A percentile compares a stretch with the other conserved stretches of the same genome.
Evolutionary conservation across 768 basidiomycete species (phyloP).

Genomic region (Hypholoma sublateritium): DNA sequence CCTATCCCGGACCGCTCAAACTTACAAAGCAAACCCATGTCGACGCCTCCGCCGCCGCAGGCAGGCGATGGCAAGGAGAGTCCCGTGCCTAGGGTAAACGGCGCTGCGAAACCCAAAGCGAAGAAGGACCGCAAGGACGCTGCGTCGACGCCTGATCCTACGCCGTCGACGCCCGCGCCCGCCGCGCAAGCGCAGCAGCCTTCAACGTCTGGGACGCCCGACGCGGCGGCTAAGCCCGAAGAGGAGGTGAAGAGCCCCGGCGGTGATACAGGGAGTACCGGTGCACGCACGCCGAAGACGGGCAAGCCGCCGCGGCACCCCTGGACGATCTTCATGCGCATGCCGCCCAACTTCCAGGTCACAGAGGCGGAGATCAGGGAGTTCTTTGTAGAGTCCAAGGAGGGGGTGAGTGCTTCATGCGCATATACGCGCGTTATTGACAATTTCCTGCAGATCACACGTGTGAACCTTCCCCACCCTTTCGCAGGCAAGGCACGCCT

Average conservation of each 20-base stretch:
- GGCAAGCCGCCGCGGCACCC: slow-evolving; percentile 66
- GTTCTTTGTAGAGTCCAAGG: slow-evolving; percentile 73
- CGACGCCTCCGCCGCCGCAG: slow-evolving; percentile 31
- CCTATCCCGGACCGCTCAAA: slow-evolving; percentile 33
- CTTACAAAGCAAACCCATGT: slow-evolving; percentile 34
- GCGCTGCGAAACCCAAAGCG: slow-evolving; percentile 53
- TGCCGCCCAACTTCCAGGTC: slow-evolving; percentile 43
- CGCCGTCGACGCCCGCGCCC: slow-evolving; percentile 31
- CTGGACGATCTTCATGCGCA: slow-evolving; percentile 84
- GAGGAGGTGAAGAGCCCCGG: slow-evolving; percentile 51
- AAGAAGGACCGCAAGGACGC: slow-evolving; percentile 54
- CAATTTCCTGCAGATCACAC: slow-evolving; percentile 52
- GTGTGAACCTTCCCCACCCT: slow-evolving; percentile 56
- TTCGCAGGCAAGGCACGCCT: slow-evolving; percentile 55
- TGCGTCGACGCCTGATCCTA: slow-evolving; percentile 30
- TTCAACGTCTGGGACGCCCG: slow-evolving; percentile 23
- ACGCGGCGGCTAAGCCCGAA: slow-evolving; percentile 18
- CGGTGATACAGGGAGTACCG: slow-evolving; percentile 48
- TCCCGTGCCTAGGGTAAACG: slow-evolving; percentile 40
- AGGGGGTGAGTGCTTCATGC: slow-evolving; percentile 50
- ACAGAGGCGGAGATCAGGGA: slow-evolving; percentile 69
- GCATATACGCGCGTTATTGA: slow-evolving; percentile 1
- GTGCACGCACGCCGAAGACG: slow-evolving; percentile 71
- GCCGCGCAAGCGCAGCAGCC: slow-evolving; percentile 18
- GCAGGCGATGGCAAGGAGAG: slow-evolving; percentile 30